Percentiles rank a stretch among this genome's conserved stretches.
Conservation (phyloP, 495 filamentous ascomycete genomes). For the Articulospora tetracladia region DNA sequence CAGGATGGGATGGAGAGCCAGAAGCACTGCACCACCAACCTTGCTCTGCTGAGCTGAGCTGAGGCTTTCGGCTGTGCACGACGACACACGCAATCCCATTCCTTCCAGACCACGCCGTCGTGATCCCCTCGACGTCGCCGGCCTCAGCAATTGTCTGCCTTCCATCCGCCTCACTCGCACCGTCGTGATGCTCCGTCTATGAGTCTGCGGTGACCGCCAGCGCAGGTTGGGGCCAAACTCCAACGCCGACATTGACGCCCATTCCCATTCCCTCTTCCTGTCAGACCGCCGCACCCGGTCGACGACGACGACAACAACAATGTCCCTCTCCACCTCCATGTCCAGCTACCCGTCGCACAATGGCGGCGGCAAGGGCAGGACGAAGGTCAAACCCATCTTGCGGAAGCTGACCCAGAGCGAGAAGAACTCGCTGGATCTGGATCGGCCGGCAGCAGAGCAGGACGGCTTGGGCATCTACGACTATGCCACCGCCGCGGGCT, state of each 20-base stretch:
- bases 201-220: slow-evolving; percentile 15
- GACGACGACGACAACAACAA: too few species aligned
- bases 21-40: slow-evolving; percentile 8
- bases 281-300: neutral
- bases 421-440: slow-evolving; percentile 51
- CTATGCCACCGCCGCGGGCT: slow-evolving; percentile 13
- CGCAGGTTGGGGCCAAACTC: slow-evolving; percentile 3
- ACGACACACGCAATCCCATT: slow-evolving; percentile 8
- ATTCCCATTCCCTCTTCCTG: too few species aligned
- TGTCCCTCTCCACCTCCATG: too few species aligned
- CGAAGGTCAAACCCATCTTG: slow-evolving; percentile 49
- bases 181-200: slow-evolving; percentile 20
- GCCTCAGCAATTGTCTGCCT: neutral
- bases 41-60: slow-evolving; percentile 13
- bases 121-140: neutral
- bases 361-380: slow-evolving; percentile 11
- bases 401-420: slow-evolving; percentile 47
- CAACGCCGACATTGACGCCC: neutral
- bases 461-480: slow-evolving; percentile 29
- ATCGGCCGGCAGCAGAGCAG: slow-evolving; percentile 47
- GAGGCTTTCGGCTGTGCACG: slow-evolving; percentile 12
- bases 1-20: neutral
- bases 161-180: neutral
- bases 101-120: neutral
- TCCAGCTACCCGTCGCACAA: slow-evolving; percentile 14